Base-by-base conservation (phyloP, 768 basidiomycete genomes). In the Mycena maculata region DNA sequence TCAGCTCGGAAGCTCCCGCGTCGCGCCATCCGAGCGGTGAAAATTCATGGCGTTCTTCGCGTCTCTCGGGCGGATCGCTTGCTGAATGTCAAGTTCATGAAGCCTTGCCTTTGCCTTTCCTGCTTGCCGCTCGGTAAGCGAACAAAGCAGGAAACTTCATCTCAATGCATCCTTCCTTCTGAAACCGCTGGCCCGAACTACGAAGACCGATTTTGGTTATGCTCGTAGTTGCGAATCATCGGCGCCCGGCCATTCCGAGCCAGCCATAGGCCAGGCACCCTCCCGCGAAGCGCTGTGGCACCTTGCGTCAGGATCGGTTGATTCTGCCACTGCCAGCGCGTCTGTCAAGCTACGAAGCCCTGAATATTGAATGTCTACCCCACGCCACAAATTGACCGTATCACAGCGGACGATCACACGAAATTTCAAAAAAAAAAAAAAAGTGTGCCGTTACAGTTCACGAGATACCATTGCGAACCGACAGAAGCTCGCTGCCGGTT, bases 291-390 rank as follows among this genome's bases (percentile, higher is more conserved):
- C n/a, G n/a, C n/a, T n/a, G n/a, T n/a, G n/a, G n/a, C n/a, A 23
- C 20, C 52, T 47, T 31, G 5, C 22, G 31, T 28, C 60, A 15
- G 22, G 42, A 55, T 54, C 31, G 28, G 30, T 48, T 63, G 61
- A 63, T 63, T 36, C 44, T 63, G 61, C 61, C 61, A 63, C 33
- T 13, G 25, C 11, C n/a, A n/a, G n/a, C n/a, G n/a, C 20, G 41
- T 22, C 41, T 47, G 57, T 58, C 57, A 58, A 15, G 23, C 33
- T n/a, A n/a, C n/a, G n/a, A 55, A n/a, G 53, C 54, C 36, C 61
- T 62, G 61, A 47, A 54, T 54, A 54, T 52, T 41, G 18, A 25
- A 23, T 36, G 44, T 42, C 60, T 6, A 45, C 28, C 52, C 27
- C 22, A 42, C 41, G 52, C 28, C 20, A 11, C 49, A 61, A 52